phyloP scores from a whole-genome alignment of 176 grass and related monocot genomes.

The Avena atlantica region DNA sequence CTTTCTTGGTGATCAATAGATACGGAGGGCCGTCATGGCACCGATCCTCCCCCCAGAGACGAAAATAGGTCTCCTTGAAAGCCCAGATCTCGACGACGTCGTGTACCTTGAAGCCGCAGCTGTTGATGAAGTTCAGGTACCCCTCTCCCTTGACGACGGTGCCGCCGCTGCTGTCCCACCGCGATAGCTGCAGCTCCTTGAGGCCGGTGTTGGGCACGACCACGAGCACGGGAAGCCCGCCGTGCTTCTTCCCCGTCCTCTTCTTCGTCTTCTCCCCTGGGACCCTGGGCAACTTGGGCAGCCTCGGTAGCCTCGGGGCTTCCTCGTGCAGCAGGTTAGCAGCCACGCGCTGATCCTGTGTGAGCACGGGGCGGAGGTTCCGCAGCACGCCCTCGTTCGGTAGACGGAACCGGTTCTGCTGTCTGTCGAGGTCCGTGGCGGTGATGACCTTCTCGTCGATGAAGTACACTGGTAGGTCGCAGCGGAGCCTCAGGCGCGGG shows the following conservation, averaged over 20 bases:
- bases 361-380: not conserved
- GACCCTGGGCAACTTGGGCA: not conserved
- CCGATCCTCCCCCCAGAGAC: no score
- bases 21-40: no score
- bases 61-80: no score
- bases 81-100: no score
- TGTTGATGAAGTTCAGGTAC: not conserved
- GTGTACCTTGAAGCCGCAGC: not conserved
- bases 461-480: not conserved
- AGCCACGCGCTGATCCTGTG: not conserved
- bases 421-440: not conserved
- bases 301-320: not conserved
- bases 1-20: no score
- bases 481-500: not conserved
- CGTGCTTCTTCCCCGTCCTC: not conserved
- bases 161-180: not conserved
- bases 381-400: not conserved
- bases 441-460: not conserved
- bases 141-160: not conserved
- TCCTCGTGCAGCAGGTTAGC: not conserved
- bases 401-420: not conserved
- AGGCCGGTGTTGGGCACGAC: not conserved
- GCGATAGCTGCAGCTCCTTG: not conserved
- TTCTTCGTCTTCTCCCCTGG: not conserved
- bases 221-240: not conserved